These are phyloP conservation scores for Kodamaea restingae DNA, from an alignment of 805 yeast species.

Conservation along the genomic window DNA sequence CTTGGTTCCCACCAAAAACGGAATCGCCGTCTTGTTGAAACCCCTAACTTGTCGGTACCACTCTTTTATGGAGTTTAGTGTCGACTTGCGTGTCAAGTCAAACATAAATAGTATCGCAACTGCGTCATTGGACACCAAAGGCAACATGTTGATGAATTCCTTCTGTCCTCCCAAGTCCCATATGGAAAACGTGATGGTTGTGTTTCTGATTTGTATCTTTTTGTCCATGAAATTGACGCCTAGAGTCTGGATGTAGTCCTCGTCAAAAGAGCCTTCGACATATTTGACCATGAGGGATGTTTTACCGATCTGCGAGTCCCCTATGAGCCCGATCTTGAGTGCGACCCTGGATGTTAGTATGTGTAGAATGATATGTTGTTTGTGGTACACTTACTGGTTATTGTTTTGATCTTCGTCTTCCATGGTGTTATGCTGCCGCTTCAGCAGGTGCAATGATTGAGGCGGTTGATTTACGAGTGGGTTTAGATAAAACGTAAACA, in stretches of 20 bases:
- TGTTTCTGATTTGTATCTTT: conserved; percentile 74
- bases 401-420: conserved; percentile 25
- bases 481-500: conserved; percentile 3
- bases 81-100: conserved; percentile 82
- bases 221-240: conserved; percentile 96
- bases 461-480: no score
- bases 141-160: conserved; percentile 93
- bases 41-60: conserved; percentile 94
- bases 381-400: conserved; percentile 33
- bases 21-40: conserved; percentile 84
- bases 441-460: neutral
- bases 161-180: conserved; percentile 97
- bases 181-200: conserved; percentile 84
- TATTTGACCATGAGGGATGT: conserved; percentile 95
- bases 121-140: conserved; percentile 87
- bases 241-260: conserved; percentile 85
- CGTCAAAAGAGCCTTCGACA: conserved; percentile 92
- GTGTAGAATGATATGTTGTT: neutral
- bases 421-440: neutral
- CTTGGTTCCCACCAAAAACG: conserved; percentile 89
- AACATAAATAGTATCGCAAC: conserved; percentile 85
- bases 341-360: conserved; percentile 46
- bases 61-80: conserved; percentile 82
- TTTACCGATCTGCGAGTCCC: conserved; percentile 95
- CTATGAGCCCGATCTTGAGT: conserved; percentile 85